These are phyloP conservation scores for Acrocalymma vagum DNA, from an alignment of 2,329 filamentous ascomycete genomes.

Conservation along the genomic window DNA sequence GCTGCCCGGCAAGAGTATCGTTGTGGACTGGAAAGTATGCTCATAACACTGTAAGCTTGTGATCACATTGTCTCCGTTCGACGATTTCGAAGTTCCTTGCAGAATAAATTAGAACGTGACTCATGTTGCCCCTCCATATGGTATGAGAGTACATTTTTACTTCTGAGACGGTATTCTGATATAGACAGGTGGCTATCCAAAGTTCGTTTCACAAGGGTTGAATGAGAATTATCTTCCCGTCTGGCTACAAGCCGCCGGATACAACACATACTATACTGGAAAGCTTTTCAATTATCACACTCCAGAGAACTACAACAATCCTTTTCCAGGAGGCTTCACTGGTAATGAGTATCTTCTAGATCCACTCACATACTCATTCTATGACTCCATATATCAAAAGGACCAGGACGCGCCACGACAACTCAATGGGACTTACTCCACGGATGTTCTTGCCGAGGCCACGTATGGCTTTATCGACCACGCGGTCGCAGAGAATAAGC, in stretches of 20 bases:
- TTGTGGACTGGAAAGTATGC: slow-evolving; percentile 71
- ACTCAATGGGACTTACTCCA: slow-evolving; percentile 69
- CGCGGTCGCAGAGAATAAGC: slow-evolving; percentile 61
- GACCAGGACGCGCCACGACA: slow-evolving; percentile 65
- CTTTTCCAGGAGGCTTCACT: slow-evolving; percentile 66
- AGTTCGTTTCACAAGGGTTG: slow-evolving; percentile 69
- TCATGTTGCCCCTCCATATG: slow-evolving; percentile 61
- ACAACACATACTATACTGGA: slow-evolving; percentile 74
- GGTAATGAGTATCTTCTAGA: slow-evolving; percentile 68
- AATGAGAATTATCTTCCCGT: slow-evolving; percentile 74
- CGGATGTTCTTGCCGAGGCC: slow-evolving; percentile 68
- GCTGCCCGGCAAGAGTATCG: slow-evolving; percentile 71
- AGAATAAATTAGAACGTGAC: too few relatives aligned
- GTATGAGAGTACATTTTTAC: too few relatives aligned
- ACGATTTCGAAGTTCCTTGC: too few relatives aligned
- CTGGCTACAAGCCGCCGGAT: slow-evolving; percentile 73
- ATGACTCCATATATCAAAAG: slow-evolving; percentile 69
- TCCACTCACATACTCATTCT: slow-evolving; percentile 72
- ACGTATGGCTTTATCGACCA: slow-evolving; percentile 69
- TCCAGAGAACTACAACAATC: slow-evolving; percentile 66
- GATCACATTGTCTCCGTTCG: too few relatives aligned
- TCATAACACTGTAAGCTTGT: too few relatives aligned
- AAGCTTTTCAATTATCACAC: slow-evolving; percentile 74
- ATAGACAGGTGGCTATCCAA: slow-evolving; percentile 65
- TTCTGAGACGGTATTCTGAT: slow-evolving; percentile 20